Base-by-base conservation (phyloP, 495 filamentous ascomycete species). In the Platismatia glauca region DNA sequence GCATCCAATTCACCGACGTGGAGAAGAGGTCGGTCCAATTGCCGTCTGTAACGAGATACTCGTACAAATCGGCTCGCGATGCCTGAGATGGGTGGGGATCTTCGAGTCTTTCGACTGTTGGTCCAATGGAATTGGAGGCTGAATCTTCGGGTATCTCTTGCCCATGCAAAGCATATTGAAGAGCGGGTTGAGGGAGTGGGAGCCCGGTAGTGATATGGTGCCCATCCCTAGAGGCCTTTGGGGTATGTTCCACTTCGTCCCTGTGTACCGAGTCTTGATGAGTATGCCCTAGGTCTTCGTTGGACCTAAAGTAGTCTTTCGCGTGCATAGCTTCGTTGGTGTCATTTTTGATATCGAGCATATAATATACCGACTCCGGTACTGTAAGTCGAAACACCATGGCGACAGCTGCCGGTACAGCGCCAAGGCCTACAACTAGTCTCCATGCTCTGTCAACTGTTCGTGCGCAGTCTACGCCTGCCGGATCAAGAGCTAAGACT, bases 361-460 rank as follows among this genome's bases (percentile, higher is more conserved):
- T 72, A 58, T 79, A 87, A 43, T 84, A 79, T 7, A 62, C 81
- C 20, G 79, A 81, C 60, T 88, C 86, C 9, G 84, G 84, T 64
- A 89, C 84, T 22, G 77, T 76, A 43, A 85, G 79, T 33, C 86
- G 78, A 61, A 84, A 79, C 7, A 80, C 53, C 16, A 85, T 79
- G 6, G 86, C 81, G 31, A 88, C 73, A 7, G 79, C 69, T 46
- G 83, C 83, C 20, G 86, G 86, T 8, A 87, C 64, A 7, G 80
- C 83, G 13, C 84, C 84, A 29, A 87, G 74, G 3, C 82, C 81
- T 58, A 84, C 76, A 1, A 86, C 80, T 69, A 77, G 77, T 44
- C 86, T 77, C 86, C 86, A 89, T 66, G 84, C 74, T 13, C 60
- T 71, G 53, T 81, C 79, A 4, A 80, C 44, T 15, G 69, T 73